Conservation (phyloP, 163 green algal genomes). For the Volvox carteri region DNA sequence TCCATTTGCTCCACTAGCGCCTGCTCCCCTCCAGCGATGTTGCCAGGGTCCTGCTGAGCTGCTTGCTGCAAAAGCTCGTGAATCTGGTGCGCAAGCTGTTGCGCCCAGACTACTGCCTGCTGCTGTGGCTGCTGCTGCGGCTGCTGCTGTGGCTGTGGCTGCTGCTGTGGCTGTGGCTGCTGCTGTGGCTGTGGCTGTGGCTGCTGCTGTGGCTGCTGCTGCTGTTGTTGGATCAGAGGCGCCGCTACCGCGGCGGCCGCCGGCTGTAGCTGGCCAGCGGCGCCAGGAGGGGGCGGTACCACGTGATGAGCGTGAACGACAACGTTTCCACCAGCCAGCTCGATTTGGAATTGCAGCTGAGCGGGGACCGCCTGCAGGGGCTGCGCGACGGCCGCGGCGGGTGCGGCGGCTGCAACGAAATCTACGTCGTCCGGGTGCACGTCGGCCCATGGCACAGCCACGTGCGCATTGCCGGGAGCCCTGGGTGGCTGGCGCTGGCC, state of each 20-base stretch:
- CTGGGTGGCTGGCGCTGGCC: neutral
- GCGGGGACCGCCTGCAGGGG: neutral
- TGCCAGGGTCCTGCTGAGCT: neutral
- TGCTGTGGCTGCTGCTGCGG: neutral
- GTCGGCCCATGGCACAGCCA: neutral
- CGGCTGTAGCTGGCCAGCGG: neutral
- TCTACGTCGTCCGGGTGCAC: neutral
- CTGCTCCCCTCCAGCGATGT: neutral
- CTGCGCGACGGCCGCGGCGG: neutral
- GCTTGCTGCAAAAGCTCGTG: slow-evolving; percentile 11
- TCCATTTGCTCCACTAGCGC: slow-evolving; percentile 9
- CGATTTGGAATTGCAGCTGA: neutral
- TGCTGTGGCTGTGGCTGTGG: neutral
- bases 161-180: no score
- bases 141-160: no score
- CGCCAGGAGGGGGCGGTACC: neutral
- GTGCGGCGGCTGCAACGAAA: neutral
- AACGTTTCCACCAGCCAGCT: neutral
- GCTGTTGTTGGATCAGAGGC: no score
- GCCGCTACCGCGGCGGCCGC: neutral
- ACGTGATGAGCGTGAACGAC: neutral
- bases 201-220: no score
- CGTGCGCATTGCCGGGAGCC: neutral
- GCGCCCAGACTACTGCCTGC: slow-evolving; percentile 5
- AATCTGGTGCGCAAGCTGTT: slow-evolving; percentile 22